A percentile compares a stretch with the other conserved stretches of the same genome.
These are phyloP conservation scores for Waltergamsia citrina DNA, from an alignment of 2,329 filamentous ascomycete species.

Conservation along the genomic window DNA sequence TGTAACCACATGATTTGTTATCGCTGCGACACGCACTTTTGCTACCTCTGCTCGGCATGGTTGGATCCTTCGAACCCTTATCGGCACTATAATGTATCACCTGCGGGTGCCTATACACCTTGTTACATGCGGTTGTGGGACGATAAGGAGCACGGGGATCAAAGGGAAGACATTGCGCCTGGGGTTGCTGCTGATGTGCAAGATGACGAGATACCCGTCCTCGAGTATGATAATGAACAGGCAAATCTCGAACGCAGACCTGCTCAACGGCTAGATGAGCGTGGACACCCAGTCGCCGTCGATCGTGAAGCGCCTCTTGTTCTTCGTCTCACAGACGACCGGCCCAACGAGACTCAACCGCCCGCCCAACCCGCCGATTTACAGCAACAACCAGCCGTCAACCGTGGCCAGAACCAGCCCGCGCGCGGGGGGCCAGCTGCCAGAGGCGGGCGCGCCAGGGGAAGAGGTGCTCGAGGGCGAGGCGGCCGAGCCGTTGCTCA, in stretches of 20 bases:
- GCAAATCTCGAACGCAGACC: neutral
- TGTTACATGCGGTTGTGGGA: slow-evolving; percentile 92
- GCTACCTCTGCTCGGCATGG: slow-evolving; percentile 89
- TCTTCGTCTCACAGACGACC: slow-evolving; percentile 37
- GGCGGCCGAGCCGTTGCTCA: slow-evolving; percentile 12
- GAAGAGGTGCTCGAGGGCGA: slow-evolving; percentile 11
- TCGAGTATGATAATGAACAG: neutral
- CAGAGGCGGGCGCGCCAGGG: neutral
- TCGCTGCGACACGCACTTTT: slow-evolving; percentile 86
- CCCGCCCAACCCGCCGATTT: slow-evolving; percentile 18
- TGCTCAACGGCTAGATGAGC: slow-evolving; percentile 8
- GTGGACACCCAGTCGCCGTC: slow-evolving; percentile 28
- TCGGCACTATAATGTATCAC: slow-evolving; percentile 69
- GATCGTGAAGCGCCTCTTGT: slow-evolving; percentile 48
- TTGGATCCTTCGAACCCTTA: slow-evolving; percentile 76
- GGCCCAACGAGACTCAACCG: slow-evolving; percentile 10
- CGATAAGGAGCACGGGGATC: slow-evolving; percentile 66
- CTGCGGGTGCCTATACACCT: slow-evolving; percentile 38
- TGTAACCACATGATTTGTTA: slow-evolving; percentile 98
- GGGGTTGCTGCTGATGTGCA: slow-evolving; percentile 31
- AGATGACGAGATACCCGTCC: neutral
- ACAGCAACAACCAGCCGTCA: slow-evolving; percentile 17
- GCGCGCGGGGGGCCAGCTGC: slow-evolving; percentile 2
- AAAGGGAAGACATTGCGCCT: slow-evolving; percentile 47
- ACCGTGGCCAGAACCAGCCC: slow-evolving; percentile 13